Base-by-base conservation (phyloP, 2,329 filamentous ascomycete species). In the Phialophora verrucosa region DNA sequence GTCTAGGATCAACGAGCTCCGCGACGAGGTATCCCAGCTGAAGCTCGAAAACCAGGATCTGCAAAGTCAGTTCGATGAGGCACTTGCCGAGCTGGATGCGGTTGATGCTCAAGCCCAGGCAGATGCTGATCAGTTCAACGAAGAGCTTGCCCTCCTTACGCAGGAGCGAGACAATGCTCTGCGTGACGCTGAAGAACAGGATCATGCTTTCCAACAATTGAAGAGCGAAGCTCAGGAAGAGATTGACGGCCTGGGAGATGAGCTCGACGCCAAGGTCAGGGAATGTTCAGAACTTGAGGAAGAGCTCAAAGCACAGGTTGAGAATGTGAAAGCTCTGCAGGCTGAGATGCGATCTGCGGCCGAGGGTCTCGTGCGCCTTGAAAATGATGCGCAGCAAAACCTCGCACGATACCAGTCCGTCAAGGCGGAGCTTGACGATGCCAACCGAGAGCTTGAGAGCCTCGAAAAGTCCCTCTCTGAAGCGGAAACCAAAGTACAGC, bases 321-420 rank as follows among this genome's bases (percentile, higher is more conserved):
- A 98, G 74, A 96, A 95, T 75, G 94, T 97, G 77, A 88, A 90
- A 70, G 91, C 92, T n/a, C 81, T 99, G 61, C 94, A 98, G 75
- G 88, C 90, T 66, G 95, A 98, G 82, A 95, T 99, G 89, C 91
- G 93, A 69, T 90, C 90, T 72, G 90, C 97, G 78, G 96, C 91
- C 73, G 92, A 97, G 72, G 90, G 90, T 25, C 85, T 98, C 5
- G 85, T 97, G 35, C 85, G 91, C 53, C 84, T 99, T 0, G 95
- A 98, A 76, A 93, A 98, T 76, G 93, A 96, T 72, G 91, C 94
- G 62, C 88, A 91, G 70, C 88, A 86, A 73, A 95, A 93, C 77
- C 79, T 90, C 55, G 87, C 88, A 64, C 88, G 90, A 67, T 95
- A 97, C 67, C 87, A 93, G 75, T 88, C 91, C 69, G 87, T 97